Evolutionary conservation across 139 green algal species (phyloP).

Genomic region (Limnomonas spitsbergensis): DNA sequence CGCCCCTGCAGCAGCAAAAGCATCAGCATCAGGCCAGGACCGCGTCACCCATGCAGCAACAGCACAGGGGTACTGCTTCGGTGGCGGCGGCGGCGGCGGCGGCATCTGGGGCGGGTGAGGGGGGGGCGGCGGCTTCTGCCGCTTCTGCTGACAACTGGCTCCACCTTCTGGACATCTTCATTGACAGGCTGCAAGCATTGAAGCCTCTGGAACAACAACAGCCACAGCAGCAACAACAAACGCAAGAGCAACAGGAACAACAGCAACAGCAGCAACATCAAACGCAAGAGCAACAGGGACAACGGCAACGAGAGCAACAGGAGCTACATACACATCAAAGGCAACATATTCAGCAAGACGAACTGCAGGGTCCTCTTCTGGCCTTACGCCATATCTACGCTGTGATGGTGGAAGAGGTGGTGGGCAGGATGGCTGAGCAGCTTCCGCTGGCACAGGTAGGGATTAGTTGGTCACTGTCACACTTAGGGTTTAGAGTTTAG

Average conservation of each 20-base stretch:
- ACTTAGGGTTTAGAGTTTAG: too few relatives aligned
- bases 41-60: too few relatives aligned
- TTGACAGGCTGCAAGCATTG: neutral
- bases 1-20: neutral
- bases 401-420: conserved; percentile 11
- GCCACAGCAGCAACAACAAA: too few relatives aligned
- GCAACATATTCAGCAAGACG: neutral
- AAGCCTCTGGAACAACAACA: neutral
- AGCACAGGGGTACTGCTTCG: neutral
- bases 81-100: neutral
- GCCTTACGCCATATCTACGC: neutral
- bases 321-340: neutral
- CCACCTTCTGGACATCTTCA: neutral
- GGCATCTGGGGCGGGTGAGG: neutral
- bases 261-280: neutral
- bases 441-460: conserved; percentile 10
- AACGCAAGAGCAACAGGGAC: neutral
- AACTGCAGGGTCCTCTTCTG: neutral
- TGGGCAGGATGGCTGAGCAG: neutral
- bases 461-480: too few relatives aligned
- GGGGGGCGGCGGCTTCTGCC: conserved; percentile 1
- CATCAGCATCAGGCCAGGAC: neutral
- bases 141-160: neutral
- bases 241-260: conserved; percentile 18
- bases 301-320: conserved; percentile 11